phyloP scores from a whole-genome alignment of 1,139 yeast species.

The Lodderomyces theae region DNA sequence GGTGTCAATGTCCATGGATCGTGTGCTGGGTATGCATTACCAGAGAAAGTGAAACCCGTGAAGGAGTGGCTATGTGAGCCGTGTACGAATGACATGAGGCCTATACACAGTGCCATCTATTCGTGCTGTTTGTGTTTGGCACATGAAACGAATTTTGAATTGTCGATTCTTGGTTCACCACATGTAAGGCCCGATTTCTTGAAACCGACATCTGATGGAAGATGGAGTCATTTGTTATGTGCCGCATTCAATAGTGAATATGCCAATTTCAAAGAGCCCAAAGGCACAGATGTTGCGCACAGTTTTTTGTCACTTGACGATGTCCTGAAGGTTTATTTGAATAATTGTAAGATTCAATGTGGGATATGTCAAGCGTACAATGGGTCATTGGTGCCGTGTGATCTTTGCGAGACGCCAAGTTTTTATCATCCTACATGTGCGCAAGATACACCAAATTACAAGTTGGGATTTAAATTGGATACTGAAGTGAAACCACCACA shows the following conservation, averaged over 20 bases:
- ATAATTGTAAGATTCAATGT: slow-evolving; percentile 22
- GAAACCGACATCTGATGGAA: slow-evolving; percentile 72
- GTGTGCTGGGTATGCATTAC: slow-evolving; percentile 59
- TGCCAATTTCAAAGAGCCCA: neutral
- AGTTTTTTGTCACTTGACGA: slow-evolving; percentile 27
- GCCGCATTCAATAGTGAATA: slow-evolving; percentile 48
- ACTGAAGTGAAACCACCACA: slow-evolving; percentile 8
- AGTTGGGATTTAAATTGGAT: slow-evolving; percentile 44
- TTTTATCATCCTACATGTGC: slow-evolving; percentile 69
- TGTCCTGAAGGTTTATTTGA: slow-evolving; percentile 28
- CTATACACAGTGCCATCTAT: slow-evolving; percentile 56
- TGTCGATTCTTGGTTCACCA: slow-evolving; percentile 40
- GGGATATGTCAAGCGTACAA: slow-evolving; percentile 30
- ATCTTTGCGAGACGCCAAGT: slow-evolving; percentile 22
- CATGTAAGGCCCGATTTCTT: slow-evolving; percentile 59
- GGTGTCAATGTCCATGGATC: slow-evolving; percentile 67
- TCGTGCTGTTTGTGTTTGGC: slow-evolving; percentile 67
- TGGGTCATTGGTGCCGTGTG: slow-evolving; percentile 34
- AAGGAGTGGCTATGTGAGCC: slow-evolving; percentile 79
- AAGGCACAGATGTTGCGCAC: slow-evolving; percentile 11
- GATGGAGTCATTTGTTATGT: slow-evolving; percentile 84
- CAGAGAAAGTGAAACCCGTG: slow-evolving; percentile 23
- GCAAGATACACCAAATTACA: slow-evolving; percentile 42
- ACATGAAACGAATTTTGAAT: slow-evolving; percentile 46
- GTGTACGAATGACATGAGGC: slow-evolving; percentile 69